Evolutionary conservation across 2,329 filamentous ascomycete species (phyloP).

Genomic region (Aureobasidium sp.): DNA sequence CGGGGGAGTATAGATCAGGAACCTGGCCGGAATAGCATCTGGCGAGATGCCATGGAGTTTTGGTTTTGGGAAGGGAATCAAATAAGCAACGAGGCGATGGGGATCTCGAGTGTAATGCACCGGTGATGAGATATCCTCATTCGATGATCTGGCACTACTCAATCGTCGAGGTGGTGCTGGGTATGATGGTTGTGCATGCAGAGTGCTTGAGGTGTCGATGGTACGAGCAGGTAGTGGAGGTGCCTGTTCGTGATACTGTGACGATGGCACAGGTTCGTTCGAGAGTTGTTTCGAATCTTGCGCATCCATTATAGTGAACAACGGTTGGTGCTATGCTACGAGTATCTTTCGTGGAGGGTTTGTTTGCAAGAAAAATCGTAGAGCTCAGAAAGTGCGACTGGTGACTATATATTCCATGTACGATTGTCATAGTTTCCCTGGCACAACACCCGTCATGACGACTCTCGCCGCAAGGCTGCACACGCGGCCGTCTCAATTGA

Average conservation of each 20-base stretch:
- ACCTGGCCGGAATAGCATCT: constrained; percentile 33
- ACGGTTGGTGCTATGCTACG: not conserved
- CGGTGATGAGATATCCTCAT: constrained; percentile 27
- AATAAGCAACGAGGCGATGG: constrained; percentile 37
- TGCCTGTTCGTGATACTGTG: not conserved
- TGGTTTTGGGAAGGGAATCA: constrained; percentile 40
- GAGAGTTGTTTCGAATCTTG: not conserved
- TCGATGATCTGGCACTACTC: not conserved
- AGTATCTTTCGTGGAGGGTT: not conserved
- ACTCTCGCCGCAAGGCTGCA: not conserved
- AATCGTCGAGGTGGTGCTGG: not conserved
- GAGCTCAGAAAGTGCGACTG: not conserved
- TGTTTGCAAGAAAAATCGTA: not conserved
- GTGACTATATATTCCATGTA: not conserved
- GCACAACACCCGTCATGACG: not conserved
- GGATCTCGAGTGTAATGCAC: constrained; percentile 37
- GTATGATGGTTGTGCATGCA: not conserved
- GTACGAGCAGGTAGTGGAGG: constrained; percentile 3
- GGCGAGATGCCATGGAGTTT: constrained; percentile 27
- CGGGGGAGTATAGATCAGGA: constrained; percentile 41
- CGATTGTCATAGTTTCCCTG: not conserved
- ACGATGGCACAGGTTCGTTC: not conserved
- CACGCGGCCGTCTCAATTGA: not conserved
- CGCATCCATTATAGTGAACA: not conserved
- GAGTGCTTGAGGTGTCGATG: not conserved